phyloP scores from a whole-genome alignment of 805 yeast genomes.

The Monosporozyma aquatica region DNA sequence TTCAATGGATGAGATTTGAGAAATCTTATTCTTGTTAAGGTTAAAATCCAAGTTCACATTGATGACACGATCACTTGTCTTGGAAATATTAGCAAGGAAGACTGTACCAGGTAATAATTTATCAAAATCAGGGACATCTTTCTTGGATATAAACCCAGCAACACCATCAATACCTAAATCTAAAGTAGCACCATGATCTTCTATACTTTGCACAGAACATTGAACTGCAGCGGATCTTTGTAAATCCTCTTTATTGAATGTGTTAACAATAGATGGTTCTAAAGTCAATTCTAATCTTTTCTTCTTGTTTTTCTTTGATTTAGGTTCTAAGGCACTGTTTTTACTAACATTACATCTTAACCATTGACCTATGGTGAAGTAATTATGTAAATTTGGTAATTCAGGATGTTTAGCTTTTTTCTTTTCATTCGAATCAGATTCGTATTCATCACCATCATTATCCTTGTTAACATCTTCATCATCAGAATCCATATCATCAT shows the following conservation, averaged over 20 bases:
- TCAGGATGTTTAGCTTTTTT: slow-evolving; percentile 26
- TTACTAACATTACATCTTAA: slow-evolving; percentile 69
- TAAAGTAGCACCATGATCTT: slow-evolving; percentile 85
- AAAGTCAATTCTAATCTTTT: slow-evolving; percentile 62
- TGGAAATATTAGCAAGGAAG: slow-evolving; percentile 49
- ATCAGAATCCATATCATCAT: slow-evolving; percentile 39
- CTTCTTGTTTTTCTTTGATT: slow-evolving; percentile 34
- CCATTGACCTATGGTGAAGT: slow-evolving; percentile 75
- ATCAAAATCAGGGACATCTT: slow-evolving; percentile 43
- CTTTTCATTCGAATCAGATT: slow-evolving; percentile 23
- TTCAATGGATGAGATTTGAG: slow-evolving; percentile 62
- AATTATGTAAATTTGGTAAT: slow-evolving; percentile 46
- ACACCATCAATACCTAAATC: slow-evolving; percentile 53
- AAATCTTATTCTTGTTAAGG: slow-evolving; percentile 38
- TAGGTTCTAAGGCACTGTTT: slow-evolving; percentile 35
- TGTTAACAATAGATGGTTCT: slow-evolving; percentile 68
- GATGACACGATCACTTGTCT: slow-evolving; percentile 36
- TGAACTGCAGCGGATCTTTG: slow-evolving; percentile 56
- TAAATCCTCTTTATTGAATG: slow-evolving; percentile 57
- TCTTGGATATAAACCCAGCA: slow-evolving; percentile 68
- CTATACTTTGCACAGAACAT: slow-evolving; percentile 66
- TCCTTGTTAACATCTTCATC: slow-evolving; percentile 29
- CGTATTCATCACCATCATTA: slow-evolving; percentile 27
- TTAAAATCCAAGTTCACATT: slow-evolving; percentile 45
- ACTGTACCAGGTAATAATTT: slow-evolving; percentile 54